Conservation (phyloP, 2,329 filamentous ascomycete genomes). For the Didymella keratinophila region DNA sequence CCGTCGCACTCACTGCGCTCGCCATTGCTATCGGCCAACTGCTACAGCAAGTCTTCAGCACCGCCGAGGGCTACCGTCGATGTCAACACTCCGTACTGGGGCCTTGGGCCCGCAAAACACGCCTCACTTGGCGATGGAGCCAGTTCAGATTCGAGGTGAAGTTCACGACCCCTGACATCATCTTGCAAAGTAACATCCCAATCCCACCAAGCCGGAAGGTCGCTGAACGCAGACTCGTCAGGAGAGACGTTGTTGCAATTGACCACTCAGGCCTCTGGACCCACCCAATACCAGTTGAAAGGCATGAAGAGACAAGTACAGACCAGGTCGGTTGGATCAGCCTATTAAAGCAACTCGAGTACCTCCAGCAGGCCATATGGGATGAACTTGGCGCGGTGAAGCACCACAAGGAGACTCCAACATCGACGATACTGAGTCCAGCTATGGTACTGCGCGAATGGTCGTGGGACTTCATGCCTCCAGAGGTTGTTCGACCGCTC, state of each 20-base stretch:
- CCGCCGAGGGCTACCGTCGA: slow-evolving; percentile 22
- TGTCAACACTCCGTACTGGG: slow-evolving; percentile 20
- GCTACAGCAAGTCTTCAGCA: slow-evolving; percentile 20
- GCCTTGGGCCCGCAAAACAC: slow-evolving; percentile 6
- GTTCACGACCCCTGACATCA: slow-evolving; percentile 21
- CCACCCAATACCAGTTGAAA: slow-evolving; percentile 2
- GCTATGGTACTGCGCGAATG: slow-evolving; percentile 4
- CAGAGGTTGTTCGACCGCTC: slow-evolving; percentile 18
- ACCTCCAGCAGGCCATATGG: not conserved
- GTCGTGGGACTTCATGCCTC: slow-evolving; percentile 22
- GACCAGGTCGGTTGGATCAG: slow-evolving; percentile 8
- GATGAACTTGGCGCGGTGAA: not conserved
- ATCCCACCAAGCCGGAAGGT: not conserved
- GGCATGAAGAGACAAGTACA: slow-evolving; percentile 5
- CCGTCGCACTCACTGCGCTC: slow-evolving; percentile 15
- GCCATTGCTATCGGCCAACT: slow-evolving; percentile 18
- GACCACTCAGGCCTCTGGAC: not conserved
- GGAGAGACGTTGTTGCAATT: not conserved
- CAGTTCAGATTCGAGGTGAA: slow-evolving; percentile 20
- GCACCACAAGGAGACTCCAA: not conserved
- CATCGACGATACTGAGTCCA: not conserved
- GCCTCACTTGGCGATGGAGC: slow-evolving; percentile 7
- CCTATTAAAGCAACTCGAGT: slow-evolving; percentile 8
- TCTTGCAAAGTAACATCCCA: not conserved
- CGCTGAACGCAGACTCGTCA: not conserved